Base-by-base conservation (phyloP, 2,329 filamentous ascomycete species). In the Xylaria sp. region DNA sequence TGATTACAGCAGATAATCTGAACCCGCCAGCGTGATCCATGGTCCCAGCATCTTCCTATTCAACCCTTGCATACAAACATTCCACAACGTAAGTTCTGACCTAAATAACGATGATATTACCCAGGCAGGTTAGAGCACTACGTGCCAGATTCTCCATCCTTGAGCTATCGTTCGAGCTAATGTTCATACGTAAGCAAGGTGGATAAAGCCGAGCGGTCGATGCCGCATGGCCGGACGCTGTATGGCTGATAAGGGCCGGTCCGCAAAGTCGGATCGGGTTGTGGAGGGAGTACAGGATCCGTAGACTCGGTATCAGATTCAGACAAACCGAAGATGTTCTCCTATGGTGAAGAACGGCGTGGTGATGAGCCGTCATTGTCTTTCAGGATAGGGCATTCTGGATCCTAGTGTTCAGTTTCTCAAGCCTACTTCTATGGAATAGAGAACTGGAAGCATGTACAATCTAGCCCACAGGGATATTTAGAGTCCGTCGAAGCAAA, bases 221-320 rank as follows among this genome's bases (percentile, higher is more conserved):
- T 59, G 36, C 54, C 36, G 28, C n/a, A 44, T 33, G 20, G 33
- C 59, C 58, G 40, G 58, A 48, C 31, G 20, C 9, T 42, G 49
- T 46, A 46, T 51, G 26, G 10, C 17, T 40, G 20, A 46, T 42
- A 33, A 42, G 48, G 10, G n/a, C 38, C 15, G 38, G 44, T 33
- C 63, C 58, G 23, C 23, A 17, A 10, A 6, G 38, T 23, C n/a
- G 15, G 20, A 20, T 49, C 26, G 28, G 57, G 49, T 46, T 40
- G 7, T 33, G 15, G 38, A 48, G 26, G 28, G 56, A 31, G 56
- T 54, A 33, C 57, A 20, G 57, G n/a, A 59, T 38, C 49, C 26
- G 38, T 26, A 61, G 49, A 36, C 5, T 23, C 33, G 42, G 26
- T 66, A 23, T 49, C 33, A 28, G 38, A 28, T 56, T 38, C 33